Percentiles rank a stretch among this genome's conserved stretches.
These are phyloP conservation scores for Eucommia ulmoides DNA, from an alignment of 257 asterid genomes.

Conservation along the genomic window DNA sequence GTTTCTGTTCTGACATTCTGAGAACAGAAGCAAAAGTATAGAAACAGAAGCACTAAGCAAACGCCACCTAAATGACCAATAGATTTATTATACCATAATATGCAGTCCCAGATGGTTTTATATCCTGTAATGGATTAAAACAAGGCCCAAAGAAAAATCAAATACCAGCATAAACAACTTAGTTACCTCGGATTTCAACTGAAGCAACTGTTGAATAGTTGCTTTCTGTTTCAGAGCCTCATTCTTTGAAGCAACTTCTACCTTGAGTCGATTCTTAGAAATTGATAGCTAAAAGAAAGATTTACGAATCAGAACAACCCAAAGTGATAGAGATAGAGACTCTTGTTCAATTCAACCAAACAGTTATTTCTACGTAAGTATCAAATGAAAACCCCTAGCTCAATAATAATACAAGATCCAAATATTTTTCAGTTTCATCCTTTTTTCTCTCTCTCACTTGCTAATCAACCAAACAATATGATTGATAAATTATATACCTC, in stretches of 20 bases:
- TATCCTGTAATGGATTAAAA: no score
- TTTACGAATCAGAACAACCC: background rate
- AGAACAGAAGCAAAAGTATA: no score
- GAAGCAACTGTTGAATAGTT: slow-evolving; percentile 41
- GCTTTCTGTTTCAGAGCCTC: slow-evolving; percentile 46
- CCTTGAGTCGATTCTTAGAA: slow-evolving; percentile 46
- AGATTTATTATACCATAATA: no score
- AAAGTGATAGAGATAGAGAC: no score
- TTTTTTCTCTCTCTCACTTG: background rate
- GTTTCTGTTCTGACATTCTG: no score
- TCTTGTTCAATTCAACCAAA: background rate
- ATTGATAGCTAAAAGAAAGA: slow-evolving; percentile 29
- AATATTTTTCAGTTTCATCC: background rate
- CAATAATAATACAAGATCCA: background rate
- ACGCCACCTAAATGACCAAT: no score
- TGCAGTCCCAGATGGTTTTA: no score
- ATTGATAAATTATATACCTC: slow-evolving; percentile 30
- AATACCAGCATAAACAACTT: slow-evolving; percentile 7
- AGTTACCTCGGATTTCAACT: slow-evolving; percentile 53
- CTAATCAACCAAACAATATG: background rate
- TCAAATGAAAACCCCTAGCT: background rate
- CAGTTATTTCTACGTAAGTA: background rate
- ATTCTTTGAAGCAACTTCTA: slow-evolving; percentile 42
- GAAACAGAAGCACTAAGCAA: no score
- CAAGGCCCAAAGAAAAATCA: no score